Evolutionary conservation across 768 basidiomycete genomes (phyloP), one percentile per base, ranked within the genome.

Genomic region (Trametes elegans): DNA sequence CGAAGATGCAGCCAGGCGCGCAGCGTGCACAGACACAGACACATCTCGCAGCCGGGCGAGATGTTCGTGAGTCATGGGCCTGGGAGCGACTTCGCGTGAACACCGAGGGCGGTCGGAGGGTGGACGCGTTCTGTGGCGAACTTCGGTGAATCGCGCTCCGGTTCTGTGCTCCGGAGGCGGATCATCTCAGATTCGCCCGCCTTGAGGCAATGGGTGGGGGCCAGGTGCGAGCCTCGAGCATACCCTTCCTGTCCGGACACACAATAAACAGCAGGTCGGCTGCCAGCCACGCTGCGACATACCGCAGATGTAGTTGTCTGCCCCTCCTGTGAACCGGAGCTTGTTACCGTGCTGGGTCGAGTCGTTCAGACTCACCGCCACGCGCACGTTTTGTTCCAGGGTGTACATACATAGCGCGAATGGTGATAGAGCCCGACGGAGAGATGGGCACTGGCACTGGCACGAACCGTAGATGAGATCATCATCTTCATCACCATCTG

Each of bases 401-500:
- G 13, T 26, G 26, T 24, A n/a, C 16, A 16, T 40, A 16, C 32
- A 14, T 26, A 7, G 18, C 29, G 0, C 11, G 38, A n/a, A 29
- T 5, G 1, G 16, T 48, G 39, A 48, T 48, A 31, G 21, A 24
- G 53, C 36, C 42, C 27, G 26, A 32, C 24, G 29, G 9, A 9
- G 18, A 41, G 53, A 28, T n/a, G 18, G 16, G n/a, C n/a, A n/a
- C n/a, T n/a, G n/a, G n/a, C n/a, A n/a, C n/a, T n/a, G 27, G 19
- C 8, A 35, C 36, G 34, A 29, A n/a, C n/a, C n/a, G 24, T 27
- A 32, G 41, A 45, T 40, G 27, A 7, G 36, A 32, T 38, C 46
- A 48, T 41, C 14, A 46, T 21, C 49, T 39, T 32, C 55, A 57
- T 57, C 55, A 57, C 49, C 48, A 57, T 57, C 55, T 57, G 55